A percentile compares a stretch with the other conserved stretches of the same genome.
phyloP scores from a whole-genome alignment of 108 stramenopile species.

The Cyclotella cryptica region DNA sequence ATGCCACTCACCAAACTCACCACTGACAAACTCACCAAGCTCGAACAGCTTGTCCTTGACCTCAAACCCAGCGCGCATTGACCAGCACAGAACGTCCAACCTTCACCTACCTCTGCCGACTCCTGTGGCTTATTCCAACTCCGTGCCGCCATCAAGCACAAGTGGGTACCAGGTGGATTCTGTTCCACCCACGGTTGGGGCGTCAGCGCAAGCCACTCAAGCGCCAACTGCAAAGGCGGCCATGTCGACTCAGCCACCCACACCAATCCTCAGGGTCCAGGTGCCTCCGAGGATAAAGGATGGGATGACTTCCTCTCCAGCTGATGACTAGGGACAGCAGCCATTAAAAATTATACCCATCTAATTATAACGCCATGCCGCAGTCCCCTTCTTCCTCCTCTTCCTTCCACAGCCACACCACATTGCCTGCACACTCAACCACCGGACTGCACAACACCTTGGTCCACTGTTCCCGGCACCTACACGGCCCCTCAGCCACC shows the following conservation, averaged over 20 bases:
- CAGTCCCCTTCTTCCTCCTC: too few relatives aligned
- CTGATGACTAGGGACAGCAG: background rate
- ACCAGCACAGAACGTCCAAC: background rate
- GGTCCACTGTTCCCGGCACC: too few relatives aligned
- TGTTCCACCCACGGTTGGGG: constrained; percentile 3
- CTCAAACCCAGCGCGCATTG: background rate
- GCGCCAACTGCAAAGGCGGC: constrained; percentile 4
- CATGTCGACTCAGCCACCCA: background rate
- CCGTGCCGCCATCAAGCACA: background rate
- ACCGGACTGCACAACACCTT: too few relatives aligned
- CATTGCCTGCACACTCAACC: too few relatives aligned
- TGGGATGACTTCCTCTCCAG: background rate
- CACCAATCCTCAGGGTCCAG: background rate
- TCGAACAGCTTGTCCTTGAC: background rate
- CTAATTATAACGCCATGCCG: too few relatives aligned
- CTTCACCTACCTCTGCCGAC: too few relatives aligned
- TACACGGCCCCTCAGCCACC: too few relatives aligned
- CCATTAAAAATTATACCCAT: too few relatives aligned
- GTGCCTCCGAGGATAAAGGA: background rate
- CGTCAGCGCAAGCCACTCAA: background rate
- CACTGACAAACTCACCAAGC: background rate
- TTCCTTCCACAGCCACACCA: too few relatives aligned
- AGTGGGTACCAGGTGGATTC: background rate
- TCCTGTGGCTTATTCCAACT: background rate
- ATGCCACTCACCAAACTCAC: background rate